Base-by-base conservation (phyloP, 176 grass and related monocot genomes). In the Triticum urartu region DNA sequence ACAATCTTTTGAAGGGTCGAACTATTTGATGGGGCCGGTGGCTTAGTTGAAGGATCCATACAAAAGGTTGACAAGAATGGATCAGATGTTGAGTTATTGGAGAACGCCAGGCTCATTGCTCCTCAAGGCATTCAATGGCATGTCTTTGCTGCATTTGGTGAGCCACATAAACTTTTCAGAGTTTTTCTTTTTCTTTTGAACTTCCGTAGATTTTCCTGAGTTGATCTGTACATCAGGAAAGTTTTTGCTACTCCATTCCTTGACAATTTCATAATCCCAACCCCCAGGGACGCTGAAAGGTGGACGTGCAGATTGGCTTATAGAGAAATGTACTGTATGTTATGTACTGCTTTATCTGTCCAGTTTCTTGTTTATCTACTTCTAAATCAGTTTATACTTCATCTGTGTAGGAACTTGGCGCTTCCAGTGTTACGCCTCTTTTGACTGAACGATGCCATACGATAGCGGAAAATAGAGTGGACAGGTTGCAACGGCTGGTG, bases 301-400 rank as follows among this genome's bases (percentile, higher is more conserved):
- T n/a, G 96, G 96, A 42, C 92, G 93, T 2, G 86, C 93, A 50
- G 96, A 95, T 89, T 98, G 96, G 96, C 93, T 98, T 68, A 86
- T 98, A 73, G 96, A 98, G 87, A 98, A 98, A 95, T 98, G 90
- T 89, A 98, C 96, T 88, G 96, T 98, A 95, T 92, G 93, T 95
- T 87, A 90, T 64, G 47, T 63, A 59, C 75, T 60, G 22, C 87
- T 65, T 75, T 80, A 68, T 26, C 26, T 84, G 25, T 45, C 77
- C 4, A 68, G 45, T 24, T 88, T 79, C 28, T 65, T 64, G 3
- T 9, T 75, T 77, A n/a, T 65, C 34, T 80, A 79, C 59, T 88
- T 75, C 61, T 88, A 80, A 80, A 38, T 38, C 28, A 72, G 14
- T 56, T 81, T 82, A 52, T 14, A 4, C 20, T 50, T 76, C 22